Base-by-base conservation (phyloP, 176 grass and related monocot species). In the Musa schizocarpa region DNA sequence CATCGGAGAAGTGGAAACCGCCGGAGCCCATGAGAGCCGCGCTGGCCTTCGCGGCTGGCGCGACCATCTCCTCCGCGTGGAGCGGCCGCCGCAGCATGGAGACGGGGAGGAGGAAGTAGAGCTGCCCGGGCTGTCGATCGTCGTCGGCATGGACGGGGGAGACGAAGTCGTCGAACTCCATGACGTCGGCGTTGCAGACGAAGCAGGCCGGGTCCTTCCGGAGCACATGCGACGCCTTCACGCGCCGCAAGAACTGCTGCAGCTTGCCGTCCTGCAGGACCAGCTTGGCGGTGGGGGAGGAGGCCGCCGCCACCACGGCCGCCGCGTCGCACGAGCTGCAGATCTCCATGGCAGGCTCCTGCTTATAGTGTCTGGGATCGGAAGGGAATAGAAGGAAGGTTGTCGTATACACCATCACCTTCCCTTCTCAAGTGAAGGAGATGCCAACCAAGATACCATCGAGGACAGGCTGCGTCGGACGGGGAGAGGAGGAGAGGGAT, bases 371-470 rank as follows among this genome's bases (percentile, higher is more conserved):
- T 49, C 14, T 2, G 66, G 21, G 2, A 8, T 53, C 19, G 1
- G 24, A 14, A 29, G 13, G 43, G 43, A 70, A 14, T 14, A 69
- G 48, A 13, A 22, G 66, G 43, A 34, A 20, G 14, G 43, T 20
- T 16, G 53, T 63, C 10, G 75, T 82, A 68, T 82, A 65, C 69
- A 29, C 59, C 57, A 62, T 50, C 52, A 50, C 49, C 23, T 65
- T 65, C 51, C 81, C 81, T 85, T 72, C 80, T 50, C 61, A 69
- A 12, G 65, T 13, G 72, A 49, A 73, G 54, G 43, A 73, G 78
- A 78, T 82, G 92, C 84, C 92, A 96, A 86, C 75, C 92, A 85
- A 89, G 89, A 89, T 75, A 85, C 83, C 80, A 89, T 86, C 89
- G 78, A 26, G 78, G 87, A 92, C 92, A 96, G 92, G 87, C 92